phyloP scores from a whole-genome alignment of 2,329 filamentous ascomycete genomes.

The Aspergillus oerlinghausenensis region DNA sequence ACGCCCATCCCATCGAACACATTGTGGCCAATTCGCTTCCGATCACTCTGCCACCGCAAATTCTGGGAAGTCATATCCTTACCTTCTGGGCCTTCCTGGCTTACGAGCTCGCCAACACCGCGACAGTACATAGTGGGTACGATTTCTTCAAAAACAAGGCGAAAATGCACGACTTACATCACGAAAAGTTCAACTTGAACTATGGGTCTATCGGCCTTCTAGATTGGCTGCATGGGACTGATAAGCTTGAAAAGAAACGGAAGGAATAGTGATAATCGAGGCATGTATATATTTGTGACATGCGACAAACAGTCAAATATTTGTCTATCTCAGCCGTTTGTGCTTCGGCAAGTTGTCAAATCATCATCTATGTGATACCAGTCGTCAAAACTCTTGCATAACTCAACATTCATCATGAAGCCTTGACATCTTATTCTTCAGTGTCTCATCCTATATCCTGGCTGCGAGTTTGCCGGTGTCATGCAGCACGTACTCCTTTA shows the following conservation, averaged over 20 bases:
- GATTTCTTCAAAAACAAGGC: slow-evolving; percentile 48
- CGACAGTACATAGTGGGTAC: slow-evolving; percentile 55
- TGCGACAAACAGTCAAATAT: neutral
- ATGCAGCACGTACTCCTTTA: neutral
- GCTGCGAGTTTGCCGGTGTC: neutral
- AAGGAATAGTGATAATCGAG: neutral
- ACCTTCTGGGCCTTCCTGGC: slow-evolving; percentile 50
- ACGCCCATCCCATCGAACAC: slow-evolving; percentile 55
- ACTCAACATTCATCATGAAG: neutral
- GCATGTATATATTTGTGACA: neutral
- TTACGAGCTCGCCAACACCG: slow-evolving; percentile 49
- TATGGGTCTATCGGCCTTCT: slow-evolving; percentile 51
- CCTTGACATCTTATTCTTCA: neutral
- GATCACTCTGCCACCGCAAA: slow-evolving; percentile 46
- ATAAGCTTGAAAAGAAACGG: slow-evolving; percentile 11
- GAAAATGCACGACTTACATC: slow-evolving; percentile 53
- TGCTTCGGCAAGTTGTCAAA: neutral
- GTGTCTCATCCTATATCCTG: neutral
- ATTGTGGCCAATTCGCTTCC: slow-evolving; percentile 52
- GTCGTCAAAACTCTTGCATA: neutral
- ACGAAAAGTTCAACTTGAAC: slow-evolving; percentile 53
- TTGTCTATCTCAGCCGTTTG: neutral
- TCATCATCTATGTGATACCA: neutral
- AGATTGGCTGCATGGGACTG: slow-evolving; percentile 54
- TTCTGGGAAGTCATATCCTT: slow-evolving; percentile 48